phyloP scores from a whole-genome alignment of 2,329 filamentous ascomycete genomes.

The Exophiala sp. region DNA sequence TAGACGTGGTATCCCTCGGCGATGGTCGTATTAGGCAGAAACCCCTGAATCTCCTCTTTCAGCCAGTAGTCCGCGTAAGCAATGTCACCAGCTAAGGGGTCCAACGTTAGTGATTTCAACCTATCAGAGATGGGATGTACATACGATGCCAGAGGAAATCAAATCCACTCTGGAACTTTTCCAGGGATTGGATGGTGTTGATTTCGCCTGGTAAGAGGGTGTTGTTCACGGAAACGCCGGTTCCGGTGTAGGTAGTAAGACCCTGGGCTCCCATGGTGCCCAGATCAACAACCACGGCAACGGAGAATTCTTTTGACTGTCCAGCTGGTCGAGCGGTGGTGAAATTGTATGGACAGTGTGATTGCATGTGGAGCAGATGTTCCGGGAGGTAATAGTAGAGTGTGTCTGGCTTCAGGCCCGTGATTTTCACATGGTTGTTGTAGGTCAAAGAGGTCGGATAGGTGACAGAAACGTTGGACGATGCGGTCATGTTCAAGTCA shows the following conservation, averaged over 20 bases:
- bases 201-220: slow-evolving; percentile 1
- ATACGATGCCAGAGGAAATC: slow-evolving; percentile 54
- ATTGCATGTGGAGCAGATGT: slow-evolving; percentile 45
- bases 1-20: slow-evolving; percentile 50
- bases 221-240: slow-evolving; percentile 24
- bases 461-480: neutral
- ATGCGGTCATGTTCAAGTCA: neutral
- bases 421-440: slow-evolving; percentile 47
- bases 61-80: slow-evolving; percentile 43
- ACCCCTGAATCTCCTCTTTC: neutral
- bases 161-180: slow-evolving; percentile 42
- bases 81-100: slow-evolving; percentile 45
- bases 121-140: slow-evolving; percentile 51
- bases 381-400: slow-evolving; percentile 48
- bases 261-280: slow-evolving; percentile 52
- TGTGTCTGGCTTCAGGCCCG: slow-evolving; percentile 40
- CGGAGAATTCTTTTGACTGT: slow-evolving; percentile 40
- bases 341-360: slow-evolving; percentile 51
- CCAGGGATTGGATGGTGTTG: slow-evolving; percentile 36
- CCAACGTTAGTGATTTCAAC: slow-evolving; percentile 47
- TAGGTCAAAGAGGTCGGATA: neutral
- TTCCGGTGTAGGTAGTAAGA: slow-evolving; percentile 29
- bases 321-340: slow-evolving; percentile 46
- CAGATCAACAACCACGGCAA: slow-evolving; percentile 53
- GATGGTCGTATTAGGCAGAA: slow-evolving; percentile 32